phyloP scores from a whole-genome alignment of 495 filamentous ascomycete genomes.

The Penicilliopsis zonata region DNA sequence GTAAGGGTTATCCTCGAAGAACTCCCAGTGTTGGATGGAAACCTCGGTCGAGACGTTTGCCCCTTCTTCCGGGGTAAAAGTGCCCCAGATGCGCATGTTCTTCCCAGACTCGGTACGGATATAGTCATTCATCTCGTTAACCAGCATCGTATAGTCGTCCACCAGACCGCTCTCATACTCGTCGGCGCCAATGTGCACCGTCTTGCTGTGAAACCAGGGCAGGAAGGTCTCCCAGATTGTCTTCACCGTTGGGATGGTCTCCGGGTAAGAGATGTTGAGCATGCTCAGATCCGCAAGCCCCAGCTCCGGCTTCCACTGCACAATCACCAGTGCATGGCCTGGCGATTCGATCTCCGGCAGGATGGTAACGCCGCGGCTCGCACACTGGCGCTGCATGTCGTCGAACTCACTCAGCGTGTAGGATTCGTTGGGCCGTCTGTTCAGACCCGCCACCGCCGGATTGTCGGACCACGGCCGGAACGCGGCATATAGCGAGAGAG shows the following conservation, averaged over 20 bases:
- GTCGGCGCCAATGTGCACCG: slow-evolving; percentile 41
- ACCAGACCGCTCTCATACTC: slow-evolving; percentile 29
- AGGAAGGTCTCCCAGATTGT: slow-evolving; percentile 38
- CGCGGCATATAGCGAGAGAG: slow-evolving; percentile 28
- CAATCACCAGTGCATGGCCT: slow-evolving; percentile 36
- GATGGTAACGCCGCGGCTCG: slow-evolving; percentile 34
- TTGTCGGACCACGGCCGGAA: slow-evolving; percentile 28
- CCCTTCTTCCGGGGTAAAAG: slow-evolving; percentile 31
- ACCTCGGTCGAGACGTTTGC: slow-evolving; percentile 30
- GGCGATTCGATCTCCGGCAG: slow-evolving; percentile 43
- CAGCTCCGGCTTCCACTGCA: slow-evolving; percentile 40
- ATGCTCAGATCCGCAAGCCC: slow-evolving; percentile 32
- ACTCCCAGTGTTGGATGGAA: slow-evolving; percentile 35
- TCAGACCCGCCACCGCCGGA: slow-evolving; percentile 27
- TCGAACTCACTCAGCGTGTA: slow-evolving; percentile 33
- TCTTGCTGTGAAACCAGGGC: slow-evolving; percentile 40
- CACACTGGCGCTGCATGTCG: slow-evolving; percentile 31
- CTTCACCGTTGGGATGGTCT: slow-evolving; percentile 38
- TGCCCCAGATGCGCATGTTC: slow-evolving; percentile 39
- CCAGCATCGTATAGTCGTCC: slow-evolving; percentile 34
- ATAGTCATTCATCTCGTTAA: slow-evolving; percentile 33
- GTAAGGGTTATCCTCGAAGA: slow-evolving; percentile 32
- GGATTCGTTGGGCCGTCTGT: slow-evolving; percentile 33
- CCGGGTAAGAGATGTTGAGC: slow-evolving; percentile 39
- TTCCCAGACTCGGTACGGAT: slow-evolving; percentile 27